Conservation (phyloP, 1,139 yeast genomes). For the Magnusiomyces magnusii region DNA sequence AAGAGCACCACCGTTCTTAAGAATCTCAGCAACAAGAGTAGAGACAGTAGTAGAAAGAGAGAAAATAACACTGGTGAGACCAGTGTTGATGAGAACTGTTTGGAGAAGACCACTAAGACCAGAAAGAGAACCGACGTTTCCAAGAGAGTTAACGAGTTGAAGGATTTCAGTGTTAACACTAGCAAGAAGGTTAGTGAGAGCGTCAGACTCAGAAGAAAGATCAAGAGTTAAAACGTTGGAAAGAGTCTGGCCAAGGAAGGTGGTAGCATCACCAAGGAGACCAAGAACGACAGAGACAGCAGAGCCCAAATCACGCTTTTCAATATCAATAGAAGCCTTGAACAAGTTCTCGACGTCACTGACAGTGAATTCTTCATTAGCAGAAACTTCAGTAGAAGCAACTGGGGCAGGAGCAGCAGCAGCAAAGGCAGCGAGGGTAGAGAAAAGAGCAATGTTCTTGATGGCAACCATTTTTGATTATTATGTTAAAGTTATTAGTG, state of each 20-base stretch:
- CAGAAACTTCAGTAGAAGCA: background rate
- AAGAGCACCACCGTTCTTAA: background rate
- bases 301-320: background rate
- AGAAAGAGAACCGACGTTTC: background rate
- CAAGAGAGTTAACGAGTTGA: background rate
- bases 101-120: background rate
- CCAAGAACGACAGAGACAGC: background rate
- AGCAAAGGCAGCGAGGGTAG: constrained; percentile 1
- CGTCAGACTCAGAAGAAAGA: background rate
- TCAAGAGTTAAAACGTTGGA: background rate
- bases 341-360: no score
- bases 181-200: background rate
- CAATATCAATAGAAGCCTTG: background rate
- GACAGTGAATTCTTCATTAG: background rate
- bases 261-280: background rate
- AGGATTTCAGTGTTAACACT: background rate
- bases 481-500: background rate
- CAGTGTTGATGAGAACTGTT: background rate
- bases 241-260: background rate
- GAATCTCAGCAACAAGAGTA: background rate
- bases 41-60: background rate
- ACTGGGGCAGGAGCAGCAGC: background rate
- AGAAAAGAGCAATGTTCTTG: background rate
- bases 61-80: background rate
- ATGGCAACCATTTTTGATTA: background rate